Conservation (phyloP, 2,329 filamentous ascomycete species). For the Beauveria brongniartii region DNA sequence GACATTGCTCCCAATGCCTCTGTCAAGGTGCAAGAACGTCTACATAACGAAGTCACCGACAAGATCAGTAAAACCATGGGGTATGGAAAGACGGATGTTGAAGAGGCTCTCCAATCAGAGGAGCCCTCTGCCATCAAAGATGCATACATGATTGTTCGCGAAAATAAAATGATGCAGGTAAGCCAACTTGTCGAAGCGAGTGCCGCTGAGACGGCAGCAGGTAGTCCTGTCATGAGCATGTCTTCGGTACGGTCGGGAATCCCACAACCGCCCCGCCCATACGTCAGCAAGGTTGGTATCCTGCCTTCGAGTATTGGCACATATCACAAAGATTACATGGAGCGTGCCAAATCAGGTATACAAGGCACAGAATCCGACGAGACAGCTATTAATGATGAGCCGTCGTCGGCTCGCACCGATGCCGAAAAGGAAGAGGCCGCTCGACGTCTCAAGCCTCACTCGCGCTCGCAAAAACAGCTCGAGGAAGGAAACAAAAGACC, state of each 20-base stretch:
- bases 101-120: constrained; percentile 83
- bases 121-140: constrained; percentile 98
- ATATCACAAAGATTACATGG: constrained; percentile 87
- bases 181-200: constrained; percentile 46
- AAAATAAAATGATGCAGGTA: constrained; percentile 94
- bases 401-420: constrained; percentile 45
- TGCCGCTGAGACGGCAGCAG: constrained; percentile 28
- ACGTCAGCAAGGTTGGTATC: constrained; percentile 82
- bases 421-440: constrained; percentile 77
- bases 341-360: constrained; percentile 52
- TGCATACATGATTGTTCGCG: constrained; percentile 93
- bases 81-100: constrained; percentile 88
- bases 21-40: constrained; percentile 72
- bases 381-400: constrained; percentile 39
- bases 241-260: constrained; percentile 46
- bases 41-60: constrained; percentile 86
- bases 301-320: constrained; percentile 84
- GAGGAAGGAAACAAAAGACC: constrained; percentile 55
- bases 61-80: constrained; percentile 98
- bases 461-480: constrained; percentile 59
- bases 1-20: constrained; percentile 75
- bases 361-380: constrained; percentile 34
- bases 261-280: constrained; percentile 45
- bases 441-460: constrained; percentile 77
- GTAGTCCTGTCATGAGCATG: constrained; percentile 45